Percentiles rank a stretch among this genome's conserved stretches.
These are phyloP conservation scores for Thalassiosira mediterranea DNA, from an alignment of 352 stramenopile genomes.

Conservation along the genomic window DNA sequence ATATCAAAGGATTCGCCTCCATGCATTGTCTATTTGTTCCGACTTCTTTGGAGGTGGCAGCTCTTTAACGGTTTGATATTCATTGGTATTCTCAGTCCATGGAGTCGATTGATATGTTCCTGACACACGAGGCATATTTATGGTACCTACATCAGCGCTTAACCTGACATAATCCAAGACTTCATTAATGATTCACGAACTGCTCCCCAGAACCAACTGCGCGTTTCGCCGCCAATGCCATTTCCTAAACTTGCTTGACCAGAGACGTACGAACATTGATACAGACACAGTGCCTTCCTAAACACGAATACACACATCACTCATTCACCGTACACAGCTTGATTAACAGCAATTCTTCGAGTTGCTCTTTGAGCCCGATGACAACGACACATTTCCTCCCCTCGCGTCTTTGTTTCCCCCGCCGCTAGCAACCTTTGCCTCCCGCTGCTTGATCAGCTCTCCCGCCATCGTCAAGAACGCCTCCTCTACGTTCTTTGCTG, in stretches of 20 bases:
- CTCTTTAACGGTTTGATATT: slow-evolving; percentile 56
- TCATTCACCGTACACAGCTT: too few species aligned
- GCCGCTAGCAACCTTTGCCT: slow-evolving; percentile 53
- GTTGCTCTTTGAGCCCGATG: slow-evolving; percentile 47
- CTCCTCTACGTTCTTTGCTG: slow-evolving; percentile 96
- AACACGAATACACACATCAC: too few species aligned
- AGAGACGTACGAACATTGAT: not conserved
- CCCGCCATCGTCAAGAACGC: slow-evolving; percentile 85
- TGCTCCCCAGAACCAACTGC: too few species aligned
- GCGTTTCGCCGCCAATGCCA: too few species aligned
- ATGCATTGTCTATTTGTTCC: slow-evolving; percentile 54
- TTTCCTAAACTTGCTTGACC: not conserved
- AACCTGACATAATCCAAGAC: too few species aligned
- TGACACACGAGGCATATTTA: slow-evolving; percentile 2
- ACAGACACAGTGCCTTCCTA: too few species aligned
- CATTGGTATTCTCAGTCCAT: slow-evolving; percentile 1
- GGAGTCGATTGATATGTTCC: not conserved
- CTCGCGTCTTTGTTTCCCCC: slow-evolving; percentile 41
- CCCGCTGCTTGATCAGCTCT: slow-evolving; percentile 82
- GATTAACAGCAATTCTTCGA: slow-evolving; percentile 57
- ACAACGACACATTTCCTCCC: slow-evolving; percentile 69
- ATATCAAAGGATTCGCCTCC: slow-evolving; percentile 60
- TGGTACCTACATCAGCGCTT: too few species aligned
- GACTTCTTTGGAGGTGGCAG: slow-evolving; percentile 70
- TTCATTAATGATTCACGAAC: too few species aligned